Conservation (phyloP, 441 rosid species). For the Cnidoscolus chayamansa region DNA sequence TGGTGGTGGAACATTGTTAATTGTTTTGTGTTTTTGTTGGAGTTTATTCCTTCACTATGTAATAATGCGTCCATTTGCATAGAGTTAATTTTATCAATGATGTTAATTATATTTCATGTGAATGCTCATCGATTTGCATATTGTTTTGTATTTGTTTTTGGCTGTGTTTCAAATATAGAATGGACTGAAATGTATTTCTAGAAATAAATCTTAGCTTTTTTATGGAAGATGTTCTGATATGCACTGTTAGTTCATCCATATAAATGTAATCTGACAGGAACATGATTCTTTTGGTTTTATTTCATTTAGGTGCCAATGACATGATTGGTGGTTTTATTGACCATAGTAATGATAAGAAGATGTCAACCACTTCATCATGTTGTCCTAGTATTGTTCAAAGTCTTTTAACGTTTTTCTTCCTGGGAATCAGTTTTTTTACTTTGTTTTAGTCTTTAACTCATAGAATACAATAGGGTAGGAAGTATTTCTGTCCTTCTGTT, state of each 20-base stretch:
- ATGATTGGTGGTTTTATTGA: not conserved
- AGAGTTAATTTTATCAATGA: not conserved
- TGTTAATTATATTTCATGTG: not conserved
- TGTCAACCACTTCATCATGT: not conserved
- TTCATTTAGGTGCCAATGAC: not conserved
- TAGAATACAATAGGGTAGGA: not conserved
- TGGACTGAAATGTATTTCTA: not conserved
- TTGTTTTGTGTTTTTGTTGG: not conserved
- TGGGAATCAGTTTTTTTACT: not conserved
- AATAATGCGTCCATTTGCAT: not conserved
- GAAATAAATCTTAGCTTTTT: not conserved
- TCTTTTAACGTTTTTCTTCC: not conserved
- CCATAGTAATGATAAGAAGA: not conserved
- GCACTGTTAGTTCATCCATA: not conserved
- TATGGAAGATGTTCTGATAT: not conserved
- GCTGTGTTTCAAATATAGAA: not conserved
- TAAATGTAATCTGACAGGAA: not conserved
- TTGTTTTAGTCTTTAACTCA: not conserved
- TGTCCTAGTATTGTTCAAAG: not conserved
- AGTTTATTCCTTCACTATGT: not conserved
- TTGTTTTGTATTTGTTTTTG: not conserved
- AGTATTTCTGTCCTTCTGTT: not conserved
- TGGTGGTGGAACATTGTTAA: slow-evolving; percentile 2
- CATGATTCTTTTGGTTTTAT: not conserved
- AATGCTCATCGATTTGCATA: not conserved